Evolutionary conservation across 1,139 yeast species (phyloP).

Genomic region (Debaryomyces udenii): DNA sequence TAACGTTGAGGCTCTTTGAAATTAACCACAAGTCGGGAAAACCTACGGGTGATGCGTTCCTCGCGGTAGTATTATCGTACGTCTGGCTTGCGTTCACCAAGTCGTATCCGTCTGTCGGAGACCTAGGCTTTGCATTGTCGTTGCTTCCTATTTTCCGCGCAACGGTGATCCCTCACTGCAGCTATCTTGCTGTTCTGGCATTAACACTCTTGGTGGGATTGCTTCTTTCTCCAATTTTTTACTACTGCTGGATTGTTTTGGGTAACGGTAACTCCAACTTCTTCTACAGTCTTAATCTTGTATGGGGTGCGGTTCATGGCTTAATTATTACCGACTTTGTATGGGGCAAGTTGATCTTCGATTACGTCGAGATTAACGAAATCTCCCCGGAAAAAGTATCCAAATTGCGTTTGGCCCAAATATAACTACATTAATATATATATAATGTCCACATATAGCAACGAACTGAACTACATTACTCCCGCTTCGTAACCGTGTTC

Average conservation of each 20-base stretch:
- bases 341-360: constrained; percentile 78
- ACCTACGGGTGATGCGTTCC: constrained; percentile 54
- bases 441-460: neutral
- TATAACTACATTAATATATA: constrained; percentile 20
- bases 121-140: constrained; percentile 69
- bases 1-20: constrained; percentile 66
- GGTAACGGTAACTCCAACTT: constrained; percentile 97
- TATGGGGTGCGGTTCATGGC: constrained; percentile 74
- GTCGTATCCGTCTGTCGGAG: constrained; percentile 88
- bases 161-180: constrained; percentile 40
- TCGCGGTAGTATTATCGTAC: constrained; percentile 62
- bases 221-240: constrained; percentile 80
- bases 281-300: constrained; percentile 89
- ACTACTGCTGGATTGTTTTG: constrained; percentile 90
- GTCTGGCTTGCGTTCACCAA: constrained; percentile 76
- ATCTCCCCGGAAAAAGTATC: constrained; percentile 20
- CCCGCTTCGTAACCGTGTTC: neutral
- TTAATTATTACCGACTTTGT: constrained; percentile 72
- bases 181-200: constrained; percentile 36
- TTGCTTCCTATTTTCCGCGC: constrained; percentile 59
- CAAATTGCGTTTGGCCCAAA: constrained; percentile 44
- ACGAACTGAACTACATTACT: no score
- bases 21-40: constrained; percentile 12
- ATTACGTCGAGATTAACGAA: constrained; percentile 57
- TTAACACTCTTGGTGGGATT: constrained; percentile 42